Percentiles rank a stretch among this genome's conserved stretches.
Conservation (phyloP, 305 asterid genomes). For the Rubia occidens region DNA sequence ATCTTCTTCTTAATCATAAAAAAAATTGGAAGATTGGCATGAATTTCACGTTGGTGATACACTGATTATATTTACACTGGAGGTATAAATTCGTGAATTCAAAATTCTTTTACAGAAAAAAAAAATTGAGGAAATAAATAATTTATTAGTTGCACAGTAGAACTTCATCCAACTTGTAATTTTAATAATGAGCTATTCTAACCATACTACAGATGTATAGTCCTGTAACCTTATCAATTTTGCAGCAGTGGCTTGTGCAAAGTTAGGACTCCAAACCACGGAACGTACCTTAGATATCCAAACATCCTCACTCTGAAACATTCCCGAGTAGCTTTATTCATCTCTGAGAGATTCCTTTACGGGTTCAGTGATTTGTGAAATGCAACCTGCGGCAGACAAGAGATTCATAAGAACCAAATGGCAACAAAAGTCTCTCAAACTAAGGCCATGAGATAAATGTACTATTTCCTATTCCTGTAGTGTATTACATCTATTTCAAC, state of each 20-base stretch:
- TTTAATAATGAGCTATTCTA: background rate
- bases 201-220: background rate
- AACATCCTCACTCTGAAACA: too few relatives aligned
- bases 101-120: too few relatives aligned
- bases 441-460: conserved; percentile 6
- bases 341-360: conserved; percentile 1
- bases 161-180: background rate
- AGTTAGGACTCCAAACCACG: background rate
- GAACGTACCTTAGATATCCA: background rate
- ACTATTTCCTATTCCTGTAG: conserved; percentile 9
- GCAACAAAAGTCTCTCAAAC: background rate
- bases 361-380: conserved; percentile 63
- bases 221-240: background rate
- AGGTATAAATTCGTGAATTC: too few relatives aligned
- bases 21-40: too few relatives aligned
- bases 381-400: conserved; percentile 46
- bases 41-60: too few relatives aligned
- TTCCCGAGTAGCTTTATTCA: too few relatives aligned
- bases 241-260: background rate
- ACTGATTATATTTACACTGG: too few relatives aligned
- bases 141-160: background rate
- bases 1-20: too few relatives aligned
- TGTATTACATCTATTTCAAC: background rate
- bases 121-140: too few relatives aligned
- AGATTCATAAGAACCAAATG: background rate